These are phyloP conservation scores for Hypericum androsaemum DNA, from an alignment of 345 rosid species.

Conservation along the genomic window DNA sequence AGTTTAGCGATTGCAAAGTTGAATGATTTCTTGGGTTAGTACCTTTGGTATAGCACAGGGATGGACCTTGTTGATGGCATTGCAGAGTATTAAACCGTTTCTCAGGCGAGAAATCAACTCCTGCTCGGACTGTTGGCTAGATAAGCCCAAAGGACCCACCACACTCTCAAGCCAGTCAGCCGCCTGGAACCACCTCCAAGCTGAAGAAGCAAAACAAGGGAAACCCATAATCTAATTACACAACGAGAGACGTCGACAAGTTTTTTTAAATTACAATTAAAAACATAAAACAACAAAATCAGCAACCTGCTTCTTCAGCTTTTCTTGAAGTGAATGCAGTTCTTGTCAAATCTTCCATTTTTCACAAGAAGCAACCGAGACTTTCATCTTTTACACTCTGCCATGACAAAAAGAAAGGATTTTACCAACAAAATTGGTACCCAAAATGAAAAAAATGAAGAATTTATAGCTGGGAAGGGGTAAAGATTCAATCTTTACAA, in stretches of 20 bases:
- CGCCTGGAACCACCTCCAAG: slow-evolving; percentile 62
- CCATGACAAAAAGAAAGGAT: slow-evolving; percentile 14
- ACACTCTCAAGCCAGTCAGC: slow-evolving; percentile 60
- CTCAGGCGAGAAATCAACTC: slow-evolving; percentile 86
- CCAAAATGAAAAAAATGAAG: too few species aligned
- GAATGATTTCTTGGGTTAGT: slow-evolving; percentile 20
- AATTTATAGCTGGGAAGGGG: too few species aligned
- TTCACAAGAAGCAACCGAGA: too few species aligned
- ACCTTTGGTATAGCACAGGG: slow-evolving; percentile 88
- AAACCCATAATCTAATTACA: too few species aligned
- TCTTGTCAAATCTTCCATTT: slow-evolving; percentile 38
- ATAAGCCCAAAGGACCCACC: slow-evolving; percentile 58
- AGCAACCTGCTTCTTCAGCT: slow-evolving; percentile 75
- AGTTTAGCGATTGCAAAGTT: slow-evolving; percentile 31
- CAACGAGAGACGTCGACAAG: neutral
- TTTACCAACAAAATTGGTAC: slow-evolving; percentile 12
- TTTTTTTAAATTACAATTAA: neutral
- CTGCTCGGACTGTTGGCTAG: slow-evolving; percentile 65
- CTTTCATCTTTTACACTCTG: slow-evolving; percentile 25
- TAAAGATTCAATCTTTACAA: too few species aligned
- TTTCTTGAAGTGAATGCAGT: slow-evolving; percentile 76
- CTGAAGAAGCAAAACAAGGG: too few species aligned
- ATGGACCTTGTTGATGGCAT: slow-evolving; percentile 70
- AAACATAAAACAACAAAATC: neutral
- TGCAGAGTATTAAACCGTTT: slow-evolving; percentile 72